Base-by-base conservation (phyloP, 371 early-diverging fungal genomes). In the Racocetra persica region DNA sequence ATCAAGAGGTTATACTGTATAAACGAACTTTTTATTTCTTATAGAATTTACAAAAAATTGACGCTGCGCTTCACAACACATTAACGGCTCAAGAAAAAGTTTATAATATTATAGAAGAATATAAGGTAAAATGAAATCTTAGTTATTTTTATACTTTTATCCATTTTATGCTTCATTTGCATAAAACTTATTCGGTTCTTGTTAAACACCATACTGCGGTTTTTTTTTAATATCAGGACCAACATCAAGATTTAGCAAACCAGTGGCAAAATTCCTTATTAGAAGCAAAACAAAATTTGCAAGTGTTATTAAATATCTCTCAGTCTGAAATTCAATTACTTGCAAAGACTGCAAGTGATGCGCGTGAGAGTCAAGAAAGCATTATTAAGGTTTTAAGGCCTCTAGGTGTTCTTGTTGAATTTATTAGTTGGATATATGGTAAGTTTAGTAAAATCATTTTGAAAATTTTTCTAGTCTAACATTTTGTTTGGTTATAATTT, bases 281-380 rank as follows among this genome's bases (percentile, higher is more conserved):
- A 28, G 77, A 77, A 63, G 26, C 52, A 16, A 62, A 51, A 63
- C 11, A 51, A 51, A 77, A 77, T 28, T 65, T 77, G 16, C 51
- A 51, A 20, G 28, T 7, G n/a, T 77, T 77, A 63, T n/a, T 63
- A 51, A 7, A 45, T 18, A 41, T 26, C 28, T 63, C 77, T 26
- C 77, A 63, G 24, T 24, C 26, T 8, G 77, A 77, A 77, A 77
- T 77, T 28, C 38, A 60, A 51, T 45, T 28, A 49, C 63, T 77
- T 14, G 51, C 62, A 20, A 20, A 77, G 26, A 41, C 65, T 8
- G 24, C 41, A 63, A 49, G 20, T 41, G 77, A 77, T 28, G 62
- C 77, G 1, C 24, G 41, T 38, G 62, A 77, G 28, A 62, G 41
- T 51, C 77, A 77, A 18, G n/a, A 77, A 77, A 49, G 28, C 49